A percentile compares a stretch with the other conserved stretches of the same genome.
Conservation (phyloP, 2,329 filamentous ascomycete genomes). For the Parastagonospora nodorum region DNA sequence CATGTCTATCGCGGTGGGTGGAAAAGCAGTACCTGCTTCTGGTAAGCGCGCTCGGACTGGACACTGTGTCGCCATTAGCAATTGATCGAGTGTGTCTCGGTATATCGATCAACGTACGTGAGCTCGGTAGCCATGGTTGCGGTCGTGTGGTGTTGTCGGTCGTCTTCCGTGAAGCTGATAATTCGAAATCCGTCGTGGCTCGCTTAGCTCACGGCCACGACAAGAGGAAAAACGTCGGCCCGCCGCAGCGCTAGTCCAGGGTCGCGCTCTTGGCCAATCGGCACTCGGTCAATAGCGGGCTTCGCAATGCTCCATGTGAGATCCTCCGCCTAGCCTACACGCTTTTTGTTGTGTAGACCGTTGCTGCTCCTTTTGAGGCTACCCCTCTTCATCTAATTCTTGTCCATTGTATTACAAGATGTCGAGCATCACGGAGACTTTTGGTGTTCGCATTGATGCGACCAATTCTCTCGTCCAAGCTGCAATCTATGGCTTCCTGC, state of each 20-base stretch:
- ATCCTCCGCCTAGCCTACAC: not conserved
- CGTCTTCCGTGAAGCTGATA: constrained; percentile 21
- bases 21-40: constrained; percentile 65
- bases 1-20: constrained; percentile 14
- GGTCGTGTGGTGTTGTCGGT: constrained; percentile 44
- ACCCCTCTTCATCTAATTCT: not conserved
- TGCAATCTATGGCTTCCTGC: constrained; percentile 33
- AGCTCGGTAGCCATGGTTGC: constrained; percentile 53
- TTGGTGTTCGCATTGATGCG: constrained; percentile 42
- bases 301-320: not conserved
- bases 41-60: constrained; percentile 99
- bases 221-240: too few species aligned
- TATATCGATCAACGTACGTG: constrained; percentile 38
- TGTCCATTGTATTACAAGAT: constrained; percentile 7
- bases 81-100: constrained; percentile 4
- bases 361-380: not conserved
- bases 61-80: constrained; percentile 71
- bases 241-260: too few species aligned
- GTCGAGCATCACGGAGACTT: constrained; percentile 23
- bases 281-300: constrained; percentile 6
- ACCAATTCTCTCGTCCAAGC: constrained; percentile 33
- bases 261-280: constrained; percentile 3
- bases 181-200: constrained; percentile 19
- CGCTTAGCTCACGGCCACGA: constrained; percentile 15
- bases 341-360: not conserved